phyloP scores from a whole-genome alignment of 176 grass and related monocot genomes.

The Puya raimondii region DNA sequence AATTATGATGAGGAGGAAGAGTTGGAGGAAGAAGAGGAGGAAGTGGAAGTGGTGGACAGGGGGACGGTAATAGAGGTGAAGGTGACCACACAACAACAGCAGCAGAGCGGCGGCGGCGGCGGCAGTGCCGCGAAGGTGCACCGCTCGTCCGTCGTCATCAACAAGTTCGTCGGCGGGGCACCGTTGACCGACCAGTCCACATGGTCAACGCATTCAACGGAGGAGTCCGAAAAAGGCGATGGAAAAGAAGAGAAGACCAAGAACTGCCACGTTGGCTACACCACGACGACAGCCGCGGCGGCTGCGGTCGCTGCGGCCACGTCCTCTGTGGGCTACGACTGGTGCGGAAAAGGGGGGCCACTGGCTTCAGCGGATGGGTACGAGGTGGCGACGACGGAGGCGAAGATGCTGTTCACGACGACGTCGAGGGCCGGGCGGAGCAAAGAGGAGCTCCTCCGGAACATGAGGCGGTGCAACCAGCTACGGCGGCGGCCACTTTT shows the following conservation, averaged over 20 bases:
- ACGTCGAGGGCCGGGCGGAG: slow-evolving; percentile 16
- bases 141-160: slow-evolving; percentile 81
- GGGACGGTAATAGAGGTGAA: slow-evolving; percentile 90
- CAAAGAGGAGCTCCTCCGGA: slow-evolving; percentile 66
- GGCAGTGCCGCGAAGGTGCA: slow-evolving; percentile 31
- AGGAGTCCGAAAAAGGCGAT: not conserved
- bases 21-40: slow-evolving; percentile 51
- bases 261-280: not conserved
- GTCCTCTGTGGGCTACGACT: slow-evolving; percentile 16
- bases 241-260: not conserved
- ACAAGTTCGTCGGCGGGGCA: slow-evolving; percentile 94
- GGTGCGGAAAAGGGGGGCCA: slow-evolving; percentile 1
- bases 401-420: slow-evolving; percentile 72
- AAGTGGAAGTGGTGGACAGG: slow-evolving; percentile 89
- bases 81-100: slow-evolving; percentile 79
- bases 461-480: slow-evolving; percentile 76
- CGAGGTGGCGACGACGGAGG: slow-evolving; percentile 9
- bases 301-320: slow-evolving; percentile 22
- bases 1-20: slow-evolving; percentile 26
- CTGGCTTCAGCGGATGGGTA: not conserved
- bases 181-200: slow-evolving; percentile 23
- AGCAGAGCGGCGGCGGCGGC: slow-evolving; percentile 4
- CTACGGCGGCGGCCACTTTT: slow-evolving; percentile 51
- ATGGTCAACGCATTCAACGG: not conserved
- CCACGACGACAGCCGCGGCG: slow-evolving; percentile 21